phyloP scores from a whole-genome alignment of 2,329 filamentous ascomycete genomes.

The Colletotrichum sp. region DNA sequence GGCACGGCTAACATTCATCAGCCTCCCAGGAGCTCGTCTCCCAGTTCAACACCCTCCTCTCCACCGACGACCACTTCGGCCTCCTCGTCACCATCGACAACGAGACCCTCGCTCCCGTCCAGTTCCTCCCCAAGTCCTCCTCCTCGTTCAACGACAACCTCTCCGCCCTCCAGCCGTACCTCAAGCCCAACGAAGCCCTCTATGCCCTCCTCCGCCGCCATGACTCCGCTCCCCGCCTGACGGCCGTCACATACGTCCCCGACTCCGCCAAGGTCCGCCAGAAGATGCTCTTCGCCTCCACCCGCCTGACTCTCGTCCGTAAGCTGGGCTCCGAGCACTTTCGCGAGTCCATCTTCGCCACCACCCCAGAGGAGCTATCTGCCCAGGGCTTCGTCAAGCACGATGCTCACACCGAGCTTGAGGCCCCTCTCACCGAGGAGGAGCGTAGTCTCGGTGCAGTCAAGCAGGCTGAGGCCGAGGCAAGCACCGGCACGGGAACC shows the following conservation, averaged over 20 bases:
- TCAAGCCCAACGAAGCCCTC: conserved; percentile 69
- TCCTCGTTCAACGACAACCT: conserved; percentile 70
- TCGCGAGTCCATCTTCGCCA: conserved; percentile 76
- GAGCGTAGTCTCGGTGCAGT: conserved; percentile 74
- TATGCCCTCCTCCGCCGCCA: conserved; percentile 78
- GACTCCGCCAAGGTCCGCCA: conserved; percentile 79
- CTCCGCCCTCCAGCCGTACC: conserved; percentile 61
- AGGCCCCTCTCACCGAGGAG: conserved; percentile 79
- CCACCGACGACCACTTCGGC: conserved; percentile 65
- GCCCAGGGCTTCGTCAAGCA: conserved; percentile 73
- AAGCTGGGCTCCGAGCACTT: conserved; percentile 83
- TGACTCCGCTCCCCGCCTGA: conserved; percentile 59
- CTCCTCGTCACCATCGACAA: conserved; percentile 73
- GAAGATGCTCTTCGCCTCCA: conserved; percentile 86
- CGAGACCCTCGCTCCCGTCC: conserved; percentile 69
- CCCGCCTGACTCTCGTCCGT: conserved; percentile 74
- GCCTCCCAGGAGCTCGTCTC: conserved; percentile 79
- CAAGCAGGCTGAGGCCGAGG: conserved; percentile 76
- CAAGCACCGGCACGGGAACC: conserved; percentile 68
- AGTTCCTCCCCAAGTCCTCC: conserved; percentile 56
- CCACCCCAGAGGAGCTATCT: conserved; percentile 71
- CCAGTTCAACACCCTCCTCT: conserved; percentile 73
- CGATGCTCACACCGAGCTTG: conserved; percentile 67
- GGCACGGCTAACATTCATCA: conserved; percentile 35
- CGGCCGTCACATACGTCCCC: conserved; percentile 79